Conservation (phyloP, 768 basidiomycete species). For the Hemileccinum rubropunctum region DNA sequence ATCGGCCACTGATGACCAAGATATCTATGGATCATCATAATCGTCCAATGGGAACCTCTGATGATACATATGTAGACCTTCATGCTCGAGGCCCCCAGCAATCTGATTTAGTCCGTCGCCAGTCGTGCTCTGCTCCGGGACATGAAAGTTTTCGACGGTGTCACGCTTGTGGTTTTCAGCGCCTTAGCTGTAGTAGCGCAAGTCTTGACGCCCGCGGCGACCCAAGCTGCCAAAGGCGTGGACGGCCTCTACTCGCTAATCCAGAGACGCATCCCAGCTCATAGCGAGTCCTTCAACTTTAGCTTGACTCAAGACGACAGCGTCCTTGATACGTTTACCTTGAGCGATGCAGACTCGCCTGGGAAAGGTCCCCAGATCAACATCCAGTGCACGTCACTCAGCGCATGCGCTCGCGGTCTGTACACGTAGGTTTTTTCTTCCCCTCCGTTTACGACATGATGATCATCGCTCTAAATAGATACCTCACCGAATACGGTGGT, state of each 20-base stretch:
- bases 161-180: not conserved
- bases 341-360: conserved; percentile 25
- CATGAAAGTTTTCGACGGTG: not conserved
- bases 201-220: not conserved
- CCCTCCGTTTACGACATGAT: too few species aligned
- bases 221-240: too few species aligned
- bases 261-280: conserved; percentile 35
- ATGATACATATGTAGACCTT: too few species aligned
- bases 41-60: too few species aligned
- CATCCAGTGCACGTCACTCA: conserved; percentile 35
- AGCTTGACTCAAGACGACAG: conserved; percentile 17
- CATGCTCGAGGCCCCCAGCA: too few species aligned
- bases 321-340: conserved; percentile 30
- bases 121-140: not conserved
- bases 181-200: not conserved
- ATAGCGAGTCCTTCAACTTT: conserved; percentile 34
- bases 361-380: conserved; percentile 17
- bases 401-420: conserved; percentile 37
- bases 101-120: too few species aligned
- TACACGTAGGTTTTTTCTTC: conserved; percentile 36
- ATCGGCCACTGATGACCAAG: too few species aligned
- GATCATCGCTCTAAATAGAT: conserved; percentile 30
- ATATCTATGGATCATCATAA: too few species aligned
- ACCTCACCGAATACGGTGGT: conserved; percentile 35
- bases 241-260: conserved; percentile 35